Evolutionary conservation across 331 rosid genomes (phyloP), one percentile per base, ranked within the genome.

Genomic region (Rosa hybrid): DNA sequence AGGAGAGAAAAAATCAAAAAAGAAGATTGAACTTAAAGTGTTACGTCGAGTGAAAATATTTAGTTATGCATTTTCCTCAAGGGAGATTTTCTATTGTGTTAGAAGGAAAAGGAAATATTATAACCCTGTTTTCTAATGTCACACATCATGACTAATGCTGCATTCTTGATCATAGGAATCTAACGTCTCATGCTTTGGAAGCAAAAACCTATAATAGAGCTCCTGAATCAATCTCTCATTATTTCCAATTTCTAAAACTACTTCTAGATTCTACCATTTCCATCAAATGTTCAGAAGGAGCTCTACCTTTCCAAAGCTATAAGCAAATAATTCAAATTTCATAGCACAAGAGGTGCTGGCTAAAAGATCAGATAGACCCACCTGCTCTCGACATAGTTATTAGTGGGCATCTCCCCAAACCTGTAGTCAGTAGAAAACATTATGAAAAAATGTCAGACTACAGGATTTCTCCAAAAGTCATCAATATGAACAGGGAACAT

Each of bases 391-490:
- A 95, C 99, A 80, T 81, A 95, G 81, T 90, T 93, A 83, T 95
- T 92, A 49, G 99, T 95, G 11, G 99, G 98, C 99, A 95, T 95
- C 92, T 95, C 99, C 86, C 87, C 99, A 87, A 95, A 95, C 83
- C 98, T 94, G 97, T 77, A 86, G 73, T 27, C 70, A 46, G 50
- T 25, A 59, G 34, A 78, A 76, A 16, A 78, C 72, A 78, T 67
- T 17, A 79, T 70, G 57, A 48, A 10, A 78, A 79, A 79, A 77
- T 34, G 78, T 59, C 75, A 83, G 84, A 72, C 25, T n/a, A 59
- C 27, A 59, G 7, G 30, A n/a, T 71, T 23, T 18, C 34, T 0
- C 21, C 11, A 25, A 57, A 5, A 4, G n/a, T 44, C 17, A 42
- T 21, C 54, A 69, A 69, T 20, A 44, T 12, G 18, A 3, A 63